Conservation (phyloP, 371 early-diverging fungal species). For the Lichtheimia ornata region DNA sequence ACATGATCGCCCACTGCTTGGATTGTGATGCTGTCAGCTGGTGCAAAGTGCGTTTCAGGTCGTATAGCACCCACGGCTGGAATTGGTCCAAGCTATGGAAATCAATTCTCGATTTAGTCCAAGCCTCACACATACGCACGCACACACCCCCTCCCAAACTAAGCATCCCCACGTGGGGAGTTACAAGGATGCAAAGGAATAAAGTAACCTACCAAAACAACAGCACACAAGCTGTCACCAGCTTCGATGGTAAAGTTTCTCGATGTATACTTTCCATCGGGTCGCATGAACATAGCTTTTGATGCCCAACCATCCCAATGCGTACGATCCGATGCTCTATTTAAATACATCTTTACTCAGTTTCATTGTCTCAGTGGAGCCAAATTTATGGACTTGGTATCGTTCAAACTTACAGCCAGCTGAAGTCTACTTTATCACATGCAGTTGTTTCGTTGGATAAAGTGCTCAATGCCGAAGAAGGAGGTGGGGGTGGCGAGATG, state of each 20-base stretch:
- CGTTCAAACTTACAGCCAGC: slow-evolving; percentile 31
- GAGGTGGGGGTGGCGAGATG: slow-evolving; percentile 13
- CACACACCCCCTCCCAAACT: too few relatives aligned
- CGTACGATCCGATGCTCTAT: slow-evolving; percentile 33
- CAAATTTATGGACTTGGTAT: background rate
- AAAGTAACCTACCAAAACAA: slow-evolving; percentile 31
- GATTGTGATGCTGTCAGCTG: slow-evolving; percentile 34
- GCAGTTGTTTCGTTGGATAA: slow-evolving; percentile 4
- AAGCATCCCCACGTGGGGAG: too few relatives aligned
- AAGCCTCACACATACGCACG: too few relatives aligned
- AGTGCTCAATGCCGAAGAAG: background rate
- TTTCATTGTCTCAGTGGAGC: slow-evolving; percentile 14
- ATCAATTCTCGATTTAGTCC: too few relatives aligned
- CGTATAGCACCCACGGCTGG: slow-evolving; percentile 34
- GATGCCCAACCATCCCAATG: slow-evolving; percentile 44
- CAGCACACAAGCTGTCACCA: slow-evolving; percentile 35
- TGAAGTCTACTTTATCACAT: slow-evolving; percentile 27
- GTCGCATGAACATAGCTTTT: slow-evolving; percentile 39
- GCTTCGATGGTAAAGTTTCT: slow-evolving; percentile 26
- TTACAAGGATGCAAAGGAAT: background rate
- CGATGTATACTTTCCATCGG: slow-evolving; percentile 34
- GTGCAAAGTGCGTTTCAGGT: slow-evolving; percentile 26
- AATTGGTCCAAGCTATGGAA: slow-evolving; percentile 36
- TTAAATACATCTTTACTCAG: slow-evolving; percentile 21
- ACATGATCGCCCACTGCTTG: slow-evolving; percentile 23